These are phyloP conservation scores for Aureobasidium vineae DNA, from an alignment of 2,329 filamentous ascomycete species.

Conservation along the genomic window DNA sequence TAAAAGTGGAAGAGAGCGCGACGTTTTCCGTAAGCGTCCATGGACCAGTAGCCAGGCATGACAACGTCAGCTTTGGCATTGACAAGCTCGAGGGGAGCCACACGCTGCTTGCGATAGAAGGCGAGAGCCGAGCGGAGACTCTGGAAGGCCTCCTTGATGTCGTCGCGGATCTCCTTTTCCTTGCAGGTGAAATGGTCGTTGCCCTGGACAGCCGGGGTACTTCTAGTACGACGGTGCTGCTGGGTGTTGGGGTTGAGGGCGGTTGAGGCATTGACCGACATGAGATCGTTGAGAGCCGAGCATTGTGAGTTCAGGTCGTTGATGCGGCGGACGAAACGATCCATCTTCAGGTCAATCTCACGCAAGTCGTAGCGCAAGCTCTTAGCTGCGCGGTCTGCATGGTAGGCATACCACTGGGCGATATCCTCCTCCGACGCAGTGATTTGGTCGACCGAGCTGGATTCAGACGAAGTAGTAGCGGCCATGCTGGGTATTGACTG, in stretches of 20 bases:
- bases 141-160: constrained; percentile 21
- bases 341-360: constrained; percentile 22
- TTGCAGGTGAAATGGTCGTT: constrained; percentile 21
- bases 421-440: constrained; percentile 8
- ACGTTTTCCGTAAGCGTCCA: constrained; percentile 14
- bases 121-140: constrained; percentile 12
- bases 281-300: constrained; percentile 9
- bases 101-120: constrained; percentile 24
- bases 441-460: background rate
- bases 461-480: background rate
- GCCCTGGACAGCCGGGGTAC: constrained; percentile 15
- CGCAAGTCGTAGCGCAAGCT: constrained; percentile 21
- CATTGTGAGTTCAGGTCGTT: constrained; percentile 14
- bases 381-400: constrained; percentile 22
- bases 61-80: constrained; percentile 8
- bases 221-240: constrained; percentile 25
- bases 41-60: constrained; percentile 18
- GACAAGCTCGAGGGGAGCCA: constrained; percentile 12
- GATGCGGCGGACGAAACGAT: constrained; percentile 19
- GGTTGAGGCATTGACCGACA: constrained; percentile 4
- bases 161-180: constrained; percentile 20
- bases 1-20: constrained; percentile 13
- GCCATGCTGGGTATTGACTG: background rate
- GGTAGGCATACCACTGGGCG: constrained; percentile 9
- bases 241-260: constrained; percentile 18